Evolutionary conservation across 2,329 filamentous ascomycete genomes (phyloP).

Genomic region (Hypoxylon sp.): DNA sequence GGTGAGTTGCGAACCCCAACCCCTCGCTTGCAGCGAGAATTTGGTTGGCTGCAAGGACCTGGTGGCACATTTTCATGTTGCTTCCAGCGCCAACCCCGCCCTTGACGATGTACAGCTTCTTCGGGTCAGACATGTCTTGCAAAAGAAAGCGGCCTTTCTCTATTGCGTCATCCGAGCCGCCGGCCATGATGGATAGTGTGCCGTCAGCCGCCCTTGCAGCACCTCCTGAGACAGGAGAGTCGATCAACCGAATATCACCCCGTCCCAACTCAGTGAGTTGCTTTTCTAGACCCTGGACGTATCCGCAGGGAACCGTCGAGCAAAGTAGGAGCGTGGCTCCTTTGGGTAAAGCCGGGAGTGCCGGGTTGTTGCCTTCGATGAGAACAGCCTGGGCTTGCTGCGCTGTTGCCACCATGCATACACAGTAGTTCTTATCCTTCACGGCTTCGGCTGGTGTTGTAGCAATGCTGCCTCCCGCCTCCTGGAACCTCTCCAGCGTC

Average conservation of each 20-base stretch:
- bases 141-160: constrained; percentile 71
- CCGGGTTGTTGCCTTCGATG: constrained; percentile 70
- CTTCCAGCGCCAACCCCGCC: constrained; percentile 73
- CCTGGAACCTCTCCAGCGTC: constrained; percentile 74
- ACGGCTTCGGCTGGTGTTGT: constrained; percentile 74
- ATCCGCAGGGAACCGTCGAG: constrained; percentile 78
- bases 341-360: constrained; percentile 63
- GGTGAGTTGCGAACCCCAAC: constrained; percentile 70
- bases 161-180: constrained; percentile 70
- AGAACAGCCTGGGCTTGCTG: constrained; percentile 77
- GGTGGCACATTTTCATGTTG: constrained; percentile 75
- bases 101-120: constrained; percentile 74
- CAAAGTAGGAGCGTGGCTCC: constrained; percentile 75
- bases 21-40: constrained; percentile 73
- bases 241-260: constrained; percentile 76
- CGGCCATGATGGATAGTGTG: constrained; percentile 82
- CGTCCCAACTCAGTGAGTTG: constrained; percentile 70
- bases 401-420: constrained; percentile 83
- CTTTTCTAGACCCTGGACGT: constrained; percentile 72
- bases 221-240: constrained; percentile 81
- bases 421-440: constrained; percentile 70
- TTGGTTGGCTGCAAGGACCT: constrained; percentile 74
- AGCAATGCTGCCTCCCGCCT: constrained; percentile 72
- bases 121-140: constrained; percentile 71
- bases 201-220: constrained; percentile 77